Evolutionary conservation across 306 rosid genomes (phyloP), one percentile per base, ranked within the genome.

Genomic region (Gynostemma pentaphyllum): DNA sequence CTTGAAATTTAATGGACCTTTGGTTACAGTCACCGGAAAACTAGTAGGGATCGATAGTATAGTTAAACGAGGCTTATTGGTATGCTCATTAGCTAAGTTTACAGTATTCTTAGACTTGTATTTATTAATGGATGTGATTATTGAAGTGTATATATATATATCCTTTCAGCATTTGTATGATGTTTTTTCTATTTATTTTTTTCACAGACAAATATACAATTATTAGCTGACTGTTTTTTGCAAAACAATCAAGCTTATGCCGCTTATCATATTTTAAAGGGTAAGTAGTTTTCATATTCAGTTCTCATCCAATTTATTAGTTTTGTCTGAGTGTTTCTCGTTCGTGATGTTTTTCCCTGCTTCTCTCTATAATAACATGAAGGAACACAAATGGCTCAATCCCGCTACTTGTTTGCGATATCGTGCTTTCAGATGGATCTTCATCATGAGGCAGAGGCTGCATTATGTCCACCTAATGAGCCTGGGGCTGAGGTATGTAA

Each of bases 361-460:
- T 77, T 66, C 44, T 81, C 39, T 64, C 69, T 44, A 80, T 74
- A 49, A 48, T 69, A 55, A 39, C 74, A 62, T 78, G 87, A 82
- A 94, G 99, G 99, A 74, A 76, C 83, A 56, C 89, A 78, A 77
- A 80, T 82, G 94, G 87, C 97, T 82, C 95, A 86, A 81, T 94
- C 97, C 65, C 92, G 99, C 75, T 94, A 94, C 89, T 76, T 94
- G 97, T 88, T 88, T 89, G 99, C 99, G 16, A 66, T 82, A 79
- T 94, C 99, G 42, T 94, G 99, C 90, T 94, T 84, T 81, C 95
- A 87, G 72, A 81, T 94, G 95, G 87, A 85, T 84, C 89, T 84
- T 78, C 94, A 88, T 10, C 82, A 75, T 5, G 99, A 88, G 76
- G 97, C 97, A 44, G 99, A 88, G 82, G 81, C 90, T 34, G 94